These are phyloP conservation scores for Saprolegnia diclina DNA, from an alignment of 352 stramenopile species.

Conservation along the genomic window DNA sequence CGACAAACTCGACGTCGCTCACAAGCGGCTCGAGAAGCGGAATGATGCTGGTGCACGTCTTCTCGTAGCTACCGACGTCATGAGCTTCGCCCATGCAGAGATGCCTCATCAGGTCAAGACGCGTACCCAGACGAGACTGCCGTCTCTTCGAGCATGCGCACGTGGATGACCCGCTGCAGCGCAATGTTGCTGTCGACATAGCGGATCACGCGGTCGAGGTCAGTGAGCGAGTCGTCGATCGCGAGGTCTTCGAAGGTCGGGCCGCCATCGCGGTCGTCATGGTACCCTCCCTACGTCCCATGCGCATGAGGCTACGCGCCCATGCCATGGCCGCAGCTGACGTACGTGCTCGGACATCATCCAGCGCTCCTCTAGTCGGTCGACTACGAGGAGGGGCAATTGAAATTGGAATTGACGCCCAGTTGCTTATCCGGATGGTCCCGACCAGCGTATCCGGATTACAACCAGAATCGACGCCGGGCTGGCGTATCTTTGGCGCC, in stretches of 20 bases:
- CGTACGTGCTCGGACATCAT: not conserved
- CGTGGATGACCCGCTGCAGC: constrained; percentile 95
- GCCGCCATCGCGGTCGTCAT: constrained; percentile 28
- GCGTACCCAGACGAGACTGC: constrained; percentile 59
- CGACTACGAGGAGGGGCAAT: not conserved
- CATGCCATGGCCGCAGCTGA: no score
- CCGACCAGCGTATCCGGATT: not conserved
- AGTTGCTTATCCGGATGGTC: not conserved
- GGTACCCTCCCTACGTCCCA: not conserved
- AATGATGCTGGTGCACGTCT: constrained; percentile 81
- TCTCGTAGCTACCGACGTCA: constrained; percentile 48
- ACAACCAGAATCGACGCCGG: not conserved
- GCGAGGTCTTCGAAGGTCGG: constrained; percentile 98
- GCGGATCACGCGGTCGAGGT: constrained; percentile 92
- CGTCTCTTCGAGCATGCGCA: constrained; percentile 93
- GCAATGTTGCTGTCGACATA: constrained; percentile 95
- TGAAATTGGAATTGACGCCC: not conserved
- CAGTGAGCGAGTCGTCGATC: constrained; percentile 95
- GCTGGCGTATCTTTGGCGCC: not conserved
- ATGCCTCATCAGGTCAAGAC: not conserved
- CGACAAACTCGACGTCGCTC: constrained; percentile 90
- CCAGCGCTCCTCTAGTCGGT: not conserved
- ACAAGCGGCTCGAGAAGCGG: constrained; percentile 85
- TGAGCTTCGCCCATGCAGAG: constrained; percentile 27
- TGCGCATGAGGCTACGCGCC: not conserved